Base-by-base conservation (phyloP, 2,329 filamentous ascomycete species). In the Neocatenulostroma microsporum region DNA sequence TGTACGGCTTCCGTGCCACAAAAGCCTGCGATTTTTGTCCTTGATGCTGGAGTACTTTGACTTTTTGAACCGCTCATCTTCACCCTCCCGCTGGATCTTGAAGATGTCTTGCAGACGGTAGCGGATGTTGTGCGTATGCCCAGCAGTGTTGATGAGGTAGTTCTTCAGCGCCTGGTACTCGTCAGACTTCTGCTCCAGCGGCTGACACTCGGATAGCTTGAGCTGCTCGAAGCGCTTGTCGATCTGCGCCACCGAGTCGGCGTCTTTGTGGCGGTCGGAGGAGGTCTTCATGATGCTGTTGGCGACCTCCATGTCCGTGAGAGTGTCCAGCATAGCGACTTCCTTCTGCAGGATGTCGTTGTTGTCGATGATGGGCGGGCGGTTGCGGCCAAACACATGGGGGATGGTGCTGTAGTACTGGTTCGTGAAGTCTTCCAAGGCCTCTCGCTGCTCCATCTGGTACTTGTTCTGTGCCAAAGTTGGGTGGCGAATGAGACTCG, bases 231-330 rank as follows among this genome's bases (percentile, higher is more conserved):
- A 94, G 47, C 84, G 83, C 29, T 71, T 71, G 56, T 93, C 86
- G 4, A 89, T 68, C 10, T 69, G 65, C 49, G 87, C 74, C 12
- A 84, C 53, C 9, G 65, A 37, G 3, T 37, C 35, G 2, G 35
- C 27, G 28, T 37, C 27, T 23, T 14, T 37, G 32, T 34, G 21
- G 4, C 32, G 6, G 20, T 73, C 62, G 26, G 62, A 62, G 44
- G 68, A 61, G 24, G 64, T 63, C 60, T 84, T 86, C 73, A 93
- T 80, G 52, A 93, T 82, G 18, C 79, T 73, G 14, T 78, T 75
- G 2, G 84, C 79, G 41, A 84, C 80, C 61, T 88, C 87, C 84
- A 94, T 89, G 52, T 91, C 84, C 2, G 78, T 80, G 54, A 94
- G 65, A 41, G 78, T 83, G 53, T 93, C 84, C 1, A 93, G 73